Conservation (phyloP, 441 rosid species). For the Croton setiger region DNA sequence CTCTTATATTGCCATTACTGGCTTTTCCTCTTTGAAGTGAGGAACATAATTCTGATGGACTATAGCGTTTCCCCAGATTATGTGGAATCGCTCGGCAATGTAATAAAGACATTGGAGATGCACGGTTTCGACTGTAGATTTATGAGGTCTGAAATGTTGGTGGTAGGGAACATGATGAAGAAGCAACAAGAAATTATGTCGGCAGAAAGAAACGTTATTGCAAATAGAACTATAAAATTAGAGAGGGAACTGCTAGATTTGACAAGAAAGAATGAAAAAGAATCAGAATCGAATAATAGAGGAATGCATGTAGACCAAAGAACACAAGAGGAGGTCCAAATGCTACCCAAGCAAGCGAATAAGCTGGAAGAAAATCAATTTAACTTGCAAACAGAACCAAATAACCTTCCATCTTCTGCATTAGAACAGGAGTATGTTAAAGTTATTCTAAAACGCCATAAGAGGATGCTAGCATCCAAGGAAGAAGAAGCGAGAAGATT, state of each 20-base stretch:
- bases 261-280: slow-evolving; percentile 10
- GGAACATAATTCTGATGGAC: slow-evolving; percentile 29
- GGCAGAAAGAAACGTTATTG: slow-evolving; percentile 22
- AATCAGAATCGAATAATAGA: slow-evolving; percentile 6
- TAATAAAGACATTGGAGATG: slow-evolving; percentile 24
- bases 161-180: slow-evolving; percentile 23
- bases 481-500: slow-evolving; percentile 26
- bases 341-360: neutral
- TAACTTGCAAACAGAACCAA: slow-evolving; percentile 9
- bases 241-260: slow-evolving; percentile 19
- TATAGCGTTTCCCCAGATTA: slow-evolving; percentile 23
- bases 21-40: slow-evolving; percentile 29
- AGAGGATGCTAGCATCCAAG: slow-evolving; percentile 22
- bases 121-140: slow-evolving; percentile 34
- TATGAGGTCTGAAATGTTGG: slow-evolving; percentile 28
- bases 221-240: slow-evolving; percentile 16
- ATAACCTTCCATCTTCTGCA: slow-evolving; percentile 2
- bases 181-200: slow-evolving; percentile 20
- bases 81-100: slow-evolving; percentile 25
- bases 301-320: slow-evolving; percentile 7
- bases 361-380: neutral
- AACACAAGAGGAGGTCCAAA: neutral
- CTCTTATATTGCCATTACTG: slow-evolving; percentile 25
- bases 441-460: slow-evolving; percentile 20
- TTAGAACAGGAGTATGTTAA: slow-evolving; percentile 19